These are phyloP conservation scores for Claviceps capensis DNA, from an alignment of 2,329 filamentous ascomycete species.

Conservation along the genomic window DNA sequence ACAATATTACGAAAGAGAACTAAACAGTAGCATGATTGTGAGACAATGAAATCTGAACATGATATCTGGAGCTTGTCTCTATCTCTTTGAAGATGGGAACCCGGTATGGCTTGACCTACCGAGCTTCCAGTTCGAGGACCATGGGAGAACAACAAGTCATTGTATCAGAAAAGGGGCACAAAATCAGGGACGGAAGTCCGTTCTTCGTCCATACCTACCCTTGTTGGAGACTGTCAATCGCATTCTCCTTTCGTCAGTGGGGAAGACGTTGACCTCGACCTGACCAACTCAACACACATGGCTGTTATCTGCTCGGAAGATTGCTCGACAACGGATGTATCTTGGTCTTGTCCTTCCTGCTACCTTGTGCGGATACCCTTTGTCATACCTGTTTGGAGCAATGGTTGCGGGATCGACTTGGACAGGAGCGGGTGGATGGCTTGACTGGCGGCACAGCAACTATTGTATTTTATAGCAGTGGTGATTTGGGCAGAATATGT, in stretches of 20 bases:
- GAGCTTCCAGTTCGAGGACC: not conserved
- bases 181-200: not conserved
- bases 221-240: not conserved
- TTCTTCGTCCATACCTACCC: not conserved
- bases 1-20: slow-evolving; percentile 6
- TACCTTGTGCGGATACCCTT: slow-evolving; percentile 16
- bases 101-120: not conserved
- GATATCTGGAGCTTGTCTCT: not conserved
- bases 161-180: not conserved
- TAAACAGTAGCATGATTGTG: slow-evolving; percentile 4
- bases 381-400: slow-evolving; percentile 18
- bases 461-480: slow-evolving; percentile 29
- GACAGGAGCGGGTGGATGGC: slow-evolving; percentile 20
- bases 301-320: slow-evolving; percentile 10
- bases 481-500: slow-evolving; percentile 19
- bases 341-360: slow-evolving; percentile 11
- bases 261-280: not conserved
- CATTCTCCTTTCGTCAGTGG: slow-evolving; percentile 8
- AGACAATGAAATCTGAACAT: not conserved
- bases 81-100: not conserved
- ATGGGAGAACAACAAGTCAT: not conserved
- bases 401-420: slow-evolving; percentile 18
- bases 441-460: slow-evolving; percentile 17
- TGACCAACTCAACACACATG: slow-evolving; percentile 8
- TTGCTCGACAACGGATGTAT: slow-evolving; percentile 6